Percentiles rank a stretch among this genome's conserved stretches.
phyloP scores from a whole-genome alignment of 306 rosid species.

The Crotalaria pallida region DNA sequence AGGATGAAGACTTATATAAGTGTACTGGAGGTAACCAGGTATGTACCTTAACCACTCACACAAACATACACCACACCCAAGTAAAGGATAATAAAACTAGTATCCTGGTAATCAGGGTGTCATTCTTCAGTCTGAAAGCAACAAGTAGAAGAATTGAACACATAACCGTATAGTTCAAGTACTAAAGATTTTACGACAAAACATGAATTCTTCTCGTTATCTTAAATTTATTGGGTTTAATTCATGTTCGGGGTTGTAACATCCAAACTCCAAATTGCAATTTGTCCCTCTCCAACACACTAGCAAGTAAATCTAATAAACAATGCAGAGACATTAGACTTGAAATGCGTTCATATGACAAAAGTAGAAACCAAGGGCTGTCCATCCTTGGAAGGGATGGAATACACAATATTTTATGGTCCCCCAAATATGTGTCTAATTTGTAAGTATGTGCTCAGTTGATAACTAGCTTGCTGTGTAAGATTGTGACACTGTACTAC shows the following conservation, averaged over 20 bases:
- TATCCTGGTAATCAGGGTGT: too few species aligned
- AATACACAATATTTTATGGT: conserved; percentile 5
- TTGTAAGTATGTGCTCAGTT: conserved; percentile 26
- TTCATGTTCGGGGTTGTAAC: background rate
- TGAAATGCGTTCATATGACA: conserved; percentile 4
- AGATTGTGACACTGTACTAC: conserved; percentile 19
- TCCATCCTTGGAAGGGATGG: conserved; percentile 20
- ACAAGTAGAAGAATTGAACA: too few species aligned
- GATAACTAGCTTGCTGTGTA: conserved; percentile 17
- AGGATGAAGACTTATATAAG: too few species aligned
- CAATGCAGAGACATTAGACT: background rate
- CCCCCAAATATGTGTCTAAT: conserved; percentile 23
- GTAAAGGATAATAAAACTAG: too few species aligned
- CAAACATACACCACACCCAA: too few species aligned
- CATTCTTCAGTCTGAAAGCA: too few species aligned
- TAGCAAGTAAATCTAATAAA: background rate
- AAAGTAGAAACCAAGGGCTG: background rate
- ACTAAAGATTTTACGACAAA: too few species aligned
- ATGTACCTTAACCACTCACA: too few species aligned
- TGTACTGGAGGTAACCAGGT: too few species aligned
- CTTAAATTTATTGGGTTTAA: background rate
- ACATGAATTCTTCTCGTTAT: too few species aligned
- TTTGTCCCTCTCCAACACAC: background rate
- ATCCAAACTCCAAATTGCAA: background rate
- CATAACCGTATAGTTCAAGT: too few species aligned